Conservation (phyloP, 1,284 basidiomycete species). For the Agaricales sp. region DNA sequence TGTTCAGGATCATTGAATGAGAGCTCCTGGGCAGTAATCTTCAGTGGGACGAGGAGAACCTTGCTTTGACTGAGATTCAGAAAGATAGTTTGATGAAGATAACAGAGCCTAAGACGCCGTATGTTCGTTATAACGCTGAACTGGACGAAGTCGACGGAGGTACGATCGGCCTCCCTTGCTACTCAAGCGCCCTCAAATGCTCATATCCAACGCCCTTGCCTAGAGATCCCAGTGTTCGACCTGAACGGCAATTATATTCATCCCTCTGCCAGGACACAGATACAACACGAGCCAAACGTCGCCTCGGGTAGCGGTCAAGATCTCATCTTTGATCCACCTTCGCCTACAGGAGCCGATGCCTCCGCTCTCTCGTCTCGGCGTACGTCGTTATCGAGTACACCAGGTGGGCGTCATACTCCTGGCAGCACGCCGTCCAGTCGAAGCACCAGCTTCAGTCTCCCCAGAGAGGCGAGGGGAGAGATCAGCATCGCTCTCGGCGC, state of each 20-base stretch:
- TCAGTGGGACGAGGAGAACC: slow-evolving; percentile 90
- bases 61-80: slow-evolving; percentile 82
- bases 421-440: slow-evolving; percentile 51
- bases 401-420: slow-evolving; percentile 29
- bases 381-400: slow-evolving; percentile 65
- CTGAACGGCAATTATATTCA: slow-evolving; percentile 31
- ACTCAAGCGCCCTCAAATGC: background rate
- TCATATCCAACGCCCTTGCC: background rate
- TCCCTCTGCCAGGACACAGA: slow-evolving; percentile 14
- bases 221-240: slow-evolving; percentile 63
- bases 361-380: slow-evolving; percentile 70
- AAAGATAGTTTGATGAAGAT: slow-evolving; percentile 96
- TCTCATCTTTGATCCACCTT: slow-evolving; percentile 28
- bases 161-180: slow-evolving; percentile 24
- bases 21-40: slow-evolving; percentile 30
- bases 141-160: slow-evolving; percentile 76
- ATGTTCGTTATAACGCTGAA: slow-evolving; percentile 81
- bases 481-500: slow-evolving; percentile 33
- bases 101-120: slow-evolving; percentile 94
- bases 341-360: slow-evolving; percentile 35
- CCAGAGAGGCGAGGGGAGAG: slow-evolving; percentile 51
- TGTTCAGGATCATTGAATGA: slow-evolving; percentile 4
- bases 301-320: no score
- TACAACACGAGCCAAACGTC: no score
- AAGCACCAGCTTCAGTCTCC: slow-evolving; percentile 77